Base-by-base conservation (phyloP, 2,329 filamentous ascomycete genomes). In the Trichoderma brevicompactum region DNA sequence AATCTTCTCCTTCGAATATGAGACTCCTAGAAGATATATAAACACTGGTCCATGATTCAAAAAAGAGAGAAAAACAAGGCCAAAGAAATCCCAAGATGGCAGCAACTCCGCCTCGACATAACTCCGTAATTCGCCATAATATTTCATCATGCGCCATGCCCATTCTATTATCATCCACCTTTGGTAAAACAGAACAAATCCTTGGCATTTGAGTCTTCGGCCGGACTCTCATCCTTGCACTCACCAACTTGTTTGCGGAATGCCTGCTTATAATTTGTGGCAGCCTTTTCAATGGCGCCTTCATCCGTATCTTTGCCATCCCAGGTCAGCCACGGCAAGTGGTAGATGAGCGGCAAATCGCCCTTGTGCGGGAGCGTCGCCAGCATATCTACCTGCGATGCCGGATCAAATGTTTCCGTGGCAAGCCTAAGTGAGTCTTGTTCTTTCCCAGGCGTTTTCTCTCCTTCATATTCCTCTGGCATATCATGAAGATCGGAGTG, bases 401-500 rank as follows among this genome's bases (percentile, higher is more conserved):
- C 77, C 3, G 81, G 76, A 19, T 82, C 80, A 34, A 83, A 78
- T n/a, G 77, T 59, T 19, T 69, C 69, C 38, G 72, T 70, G n/a
- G 61, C 54, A 9, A 38, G 46, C 17, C 41, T 60, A 23, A 23
- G 17, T 1, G 41, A n/a, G 32, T 78, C 71, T 9, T 72, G 67
- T 12, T 71, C 68, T 17, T 69, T 66, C 36, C 69, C 55, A 15
- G 73, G 54, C n/a, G 72, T 69, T 12, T 55, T 50, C 13, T 70
- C 71, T 1, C 71, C 70, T 8, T 76, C 70, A 67, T 85, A 88
- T 71, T 89, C 94, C 75, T 97, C 92, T 0, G 93, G 93, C 1
- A 82, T 74, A 44, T 86, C 84, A 66, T 87, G 88, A 5, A 96
- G 79, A 69, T 97, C 94, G 66, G 84, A 87, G 75, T 97, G 94